Percentiles rank a stretch among this genome's conserved stretches.
These are phyloP conservation scores for Malus hybrid DNA, from an alignment of 331 rosid species.

Conservation along the genomic window DNA sequence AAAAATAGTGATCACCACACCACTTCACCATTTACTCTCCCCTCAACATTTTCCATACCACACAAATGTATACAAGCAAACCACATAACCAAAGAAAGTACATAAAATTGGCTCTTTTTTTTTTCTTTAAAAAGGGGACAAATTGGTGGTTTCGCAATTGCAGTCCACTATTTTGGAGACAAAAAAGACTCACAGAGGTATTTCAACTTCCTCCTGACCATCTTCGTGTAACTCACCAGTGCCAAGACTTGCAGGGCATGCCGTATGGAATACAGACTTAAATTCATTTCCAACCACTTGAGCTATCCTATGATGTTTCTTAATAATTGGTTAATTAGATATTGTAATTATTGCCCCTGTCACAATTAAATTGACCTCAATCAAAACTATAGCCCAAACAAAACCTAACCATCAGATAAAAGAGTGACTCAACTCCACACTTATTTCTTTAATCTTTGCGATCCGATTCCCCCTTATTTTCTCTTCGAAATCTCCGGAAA, in stretches of 20 bases:
- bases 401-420: neutral
- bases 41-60: neutral
- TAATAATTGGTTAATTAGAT: neutral
- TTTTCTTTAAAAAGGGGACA: too few species aligned
- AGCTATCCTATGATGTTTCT: too few species aligned
- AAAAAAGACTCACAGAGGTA: too few species aligned
- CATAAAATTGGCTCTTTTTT: neutral
- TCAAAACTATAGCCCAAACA: neutral
- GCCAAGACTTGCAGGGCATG: too few species aligned
- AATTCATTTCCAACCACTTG: too few species aligned
- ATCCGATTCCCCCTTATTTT: neutral
- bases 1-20: neutral
- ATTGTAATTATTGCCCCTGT: neutral
- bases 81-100: neutral
- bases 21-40: neutral
- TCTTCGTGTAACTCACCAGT: too few species aligned
- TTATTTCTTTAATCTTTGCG: too few species aligned
- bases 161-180: too few species aligned
- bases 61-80: neutral
- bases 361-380: neutral
- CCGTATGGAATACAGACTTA: too few species aligned
- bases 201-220: too few species aligned
- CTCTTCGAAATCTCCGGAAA: constrained; percentile 25
- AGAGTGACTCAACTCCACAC: neutral
- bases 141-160: too few species aligned